Base-by-base conservation (phyloP, 2,329 filamentous ascomycete species). In the Ophiostoma sp. region DNA sequence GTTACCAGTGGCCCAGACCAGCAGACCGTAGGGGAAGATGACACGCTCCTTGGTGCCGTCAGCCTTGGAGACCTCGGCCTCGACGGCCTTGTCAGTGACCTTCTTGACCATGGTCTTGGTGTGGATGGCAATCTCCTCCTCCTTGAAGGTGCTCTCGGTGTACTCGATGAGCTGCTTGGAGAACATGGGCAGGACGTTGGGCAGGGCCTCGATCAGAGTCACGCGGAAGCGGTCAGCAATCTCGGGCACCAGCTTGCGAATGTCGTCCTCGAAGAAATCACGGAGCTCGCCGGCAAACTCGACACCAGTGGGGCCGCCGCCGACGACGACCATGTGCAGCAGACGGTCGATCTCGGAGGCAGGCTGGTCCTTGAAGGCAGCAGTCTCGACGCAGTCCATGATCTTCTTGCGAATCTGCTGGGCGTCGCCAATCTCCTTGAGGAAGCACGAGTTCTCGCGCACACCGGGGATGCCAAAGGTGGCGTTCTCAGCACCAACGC, bases 21-120 rank as follows among this genome's bases (percentile, higher is more conserved):
- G 89, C 58, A 98, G 88, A 75, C 95, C 95, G 78, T 96, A 99
- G 72, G 95, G 94, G 73, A 98, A 93, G 67, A 85, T 84, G 76
- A 97, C 86, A 49, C 87, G 80, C 73, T 89, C 84, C 84, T 97
- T 97, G 81, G 87, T 86, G 77, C 95, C 95, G 74, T 96, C 91
- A 18, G 93, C 89, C 66, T 87, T 86, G 68, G 87, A 89, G 66
- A 88, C 87, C 79, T 97, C 92, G 72, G 94, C 95, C 82, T 98
- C 92, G 76, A 99, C 94, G 76, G 87, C 89, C 81, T 91, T 96
- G 75, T 95, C 89, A 44, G 92, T 96, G 70, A 99, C 95, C 71
- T 90, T 93, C 86, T 98, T 98, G 78, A 99, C 95, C 89, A 97
- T 96, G 73, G 95, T 98, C 87, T 98, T 98, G 75, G 95, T 96